These are phyloP conservation scores for Umbelopsis sp. DNA, from an alignment of 192 early-diverging fungal species.

Conservation along the genomic window DNA sequence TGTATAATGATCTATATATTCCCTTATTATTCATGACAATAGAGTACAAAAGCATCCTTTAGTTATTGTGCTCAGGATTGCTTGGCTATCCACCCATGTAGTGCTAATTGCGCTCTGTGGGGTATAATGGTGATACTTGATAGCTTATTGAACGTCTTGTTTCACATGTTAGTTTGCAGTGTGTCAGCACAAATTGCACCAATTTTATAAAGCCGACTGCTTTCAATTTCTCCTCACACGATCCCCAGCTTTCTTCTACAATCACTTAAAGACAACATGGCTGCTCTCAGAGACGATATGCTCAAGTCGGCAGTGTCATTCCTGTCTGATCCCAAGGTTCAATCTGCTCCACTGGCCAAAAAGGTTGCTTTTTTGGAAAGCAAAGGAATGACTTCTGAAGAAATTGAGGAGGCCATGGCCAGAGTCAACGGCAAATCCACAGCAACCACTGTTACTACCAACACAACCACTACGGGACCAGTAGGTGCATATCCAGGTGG, in stretches of 20 bases:
- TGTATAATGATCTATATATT: too few species aligned
- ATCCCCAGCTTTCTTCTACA: slow-evolving; percentile 17
- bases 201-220: background rate
- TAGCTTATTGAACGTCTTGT: background rate
- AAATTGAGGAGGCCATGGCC: slow-evolving; percentile 90
- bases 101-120: too few species aligned
- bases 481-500: slow-evolving; percentile 18
- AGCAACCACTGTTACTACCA: slow-evolving; percentile 13
- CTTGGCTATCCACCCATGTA: too few species aligned
- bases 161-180: slow-evolving; percentile 18
- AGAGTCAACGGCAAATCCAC: slow-evolving; percentile 57
- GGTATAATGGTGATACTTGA: too few species aligned
- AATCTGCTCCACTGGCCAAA: slow-evolving; percentile 84
- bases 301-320: slow-evolving; percentile 89
- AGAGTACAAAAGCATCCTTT: too few species aligned
- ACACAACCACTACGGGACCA: slow-evolving; percentile 6
- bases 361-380: slow-evolving; percentile 94
- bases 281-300: slow-evolving; percentile 57
- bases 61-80: too few species aligned
- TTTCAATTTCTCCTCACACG: slow-evolving; percentile 15
- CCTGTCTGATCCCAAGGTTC: slow-evolving; percentile 91
- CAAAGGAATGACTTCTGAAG: slow-evolving; percentile 89
- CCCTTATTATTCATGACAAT: too few species aligned
- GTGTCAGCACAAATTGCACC: slow-evolving; percentile 17
- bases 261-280: background rate